These are phyloP conservation scores for Murraya paniculata DNA, from an alignment of 345 rosid species.

Conservation along the genomic window DNA sequence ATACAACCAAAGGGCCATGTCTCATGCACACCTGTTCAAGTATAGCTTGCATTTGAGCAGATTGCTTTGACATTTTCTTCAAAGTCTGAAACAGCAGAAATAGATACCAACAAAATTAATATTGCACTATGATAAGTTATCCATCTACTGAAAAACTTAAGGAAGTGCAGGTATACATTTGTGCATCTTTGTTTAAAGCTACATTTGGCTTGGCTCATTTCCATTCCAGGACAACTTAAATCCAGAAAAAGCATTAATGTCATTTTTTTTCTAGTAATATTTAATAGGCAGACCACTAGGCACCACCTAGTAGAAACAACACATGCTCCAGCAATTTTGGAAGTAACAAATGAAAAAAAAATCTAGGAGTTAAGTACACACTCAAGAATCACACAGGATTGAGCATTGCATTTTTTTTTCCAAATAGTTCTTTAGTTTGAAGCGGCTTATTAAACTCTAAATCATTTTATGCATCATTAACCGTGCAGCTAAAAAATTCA, in stretches of 20 bases:
- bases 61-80: conserved; percentile 76
- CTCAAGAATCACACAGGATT: not conserved
- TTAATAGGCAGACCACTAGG: not conserved
- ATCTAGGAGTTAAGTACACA: not conserved
- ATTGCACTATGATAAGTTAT: not conserved
- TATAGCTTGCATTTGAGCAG: conserved; percentile 64
- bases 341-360: not conserved
- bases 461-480: not conserved
- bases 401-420: not conserved
- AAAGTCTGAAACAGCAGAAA: conserved; percentile 45
- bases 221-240: not conserved
- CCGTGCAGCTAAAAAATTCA: not conserved
- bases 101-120: conserved; percentile 11
- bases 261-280: not conserved
- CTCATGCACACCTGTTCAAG: conserved; percentile 61
- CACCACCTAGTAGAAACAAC: not conserved
- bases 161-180: not conserved
- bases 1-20: not conserved
- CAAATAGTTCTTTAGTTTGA: not conserved
- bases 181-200: not conserved
- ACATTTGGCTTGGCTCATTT: not conserved
- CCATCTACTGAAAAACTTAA: not conserved
- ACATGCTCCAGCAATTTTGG: not conserved
- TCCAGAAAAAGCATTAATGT: not conserved
- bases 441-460: not conserved